Percentiles rank a stretch among this genome's conserved stretches.
These are phyloP conservation scores for Ulota crispa DNA, from an alignment of 225 moss, liverwort and hornwort species.

Conservation along the genomic window DNA sequence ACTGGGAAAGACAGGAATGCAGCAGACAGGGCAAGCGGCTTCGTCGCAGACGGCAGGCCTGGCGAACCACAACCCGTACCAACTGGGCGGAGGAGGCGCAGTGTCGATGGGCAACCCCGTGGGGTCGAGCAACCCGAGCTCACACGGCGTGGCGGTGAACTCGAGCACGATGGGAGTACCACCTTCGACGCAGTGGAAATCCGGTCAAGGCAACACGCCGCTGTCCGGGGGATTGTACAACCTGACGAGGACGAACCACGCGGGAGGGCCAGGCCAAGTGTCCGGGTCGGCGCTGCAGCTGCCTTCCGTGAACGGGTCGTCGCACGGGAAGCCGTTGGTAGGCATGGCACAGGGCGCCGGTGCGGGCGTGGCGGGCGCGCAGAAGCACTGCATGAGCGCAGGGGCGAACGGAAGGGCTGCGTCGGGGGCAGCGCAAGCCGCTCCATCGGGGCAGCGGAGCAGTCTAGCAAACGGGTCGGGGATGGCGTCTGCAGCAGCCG, in stretches of 20 bases:
- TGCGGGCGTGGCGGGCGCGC: conserved; percentile 22
- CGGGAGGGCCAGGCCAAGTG: conserved; percentile 29
- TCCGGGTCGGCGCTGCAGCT: conserved; percentile 36
- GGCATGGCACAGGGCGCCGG: conserved; percentile 19
- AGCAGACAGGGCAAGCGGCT: conserved; percentile 32
- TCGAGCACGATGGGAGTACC: conserved; percentile 30
- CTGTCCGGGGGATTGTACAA: conserved; percentile 43
- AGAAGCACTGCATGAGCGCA: conserved; percentile 20
- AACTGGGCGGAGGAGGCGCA: conserved; percentile 35
- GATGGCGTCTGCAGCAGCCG: not conserved
- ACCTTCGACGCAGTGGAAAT: conserved; percentile 46
- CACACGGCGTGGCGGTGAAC: conserved; percentile 23
- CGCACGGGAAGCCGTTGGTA: conserved; percentile 26
- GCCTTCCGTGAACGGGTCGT: conserved; percentile 28
- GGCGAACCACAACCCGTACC: conserved; percentile 37
- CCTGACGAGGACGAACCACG: conserved; percentile 27
- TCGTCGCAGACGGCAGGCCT: conserved; percentile 33
- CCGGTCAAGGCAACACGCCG: conserved; percentile 36
- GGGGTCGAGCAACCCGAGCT: conserved; percentile 19
- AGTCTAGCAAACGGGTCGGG: conserved; percentile 24
- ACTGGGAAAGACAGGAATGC: conserved; percentile 41
- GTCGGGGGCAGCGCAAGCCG: not conserved
- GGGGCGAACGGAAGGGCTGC: conserved; percentile 33
- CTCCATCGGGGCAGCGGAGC: conserved; percentile 26
- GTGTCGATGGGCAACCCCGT: conserved; percentile 31